Evolutionary conservation across 331 rosid species (phyloP).

Genomic region (Malus hybrid): DNA sequence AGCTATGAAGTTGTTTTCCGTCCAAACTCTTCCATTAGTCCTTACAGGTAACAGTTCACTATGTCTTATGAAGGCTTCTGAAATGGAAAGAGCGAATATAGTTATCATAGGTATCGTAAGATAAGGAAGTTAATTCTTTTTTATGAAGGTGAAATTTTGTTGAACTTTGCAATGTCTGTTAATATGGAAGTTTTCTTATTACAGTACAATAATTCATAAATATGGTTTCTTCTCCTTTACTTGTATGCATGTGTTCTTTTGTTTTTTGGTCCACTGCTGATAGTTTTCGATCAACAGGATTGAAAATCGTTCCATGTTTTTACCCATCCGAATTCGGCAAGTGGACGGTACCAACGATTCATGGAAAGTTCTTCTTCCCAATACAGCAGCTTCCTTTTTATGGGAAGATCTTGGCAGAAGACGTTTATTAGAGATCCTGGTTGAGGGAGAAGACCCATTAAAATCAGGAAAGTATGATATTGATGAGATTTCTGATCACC

Average conservation of each 20-base stretch:
- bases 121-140: background rate
- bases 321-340: constrained; percentile 84
- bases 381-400: constrained; percentile 69
- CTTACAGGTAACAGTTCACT: constrained; percentile 66
- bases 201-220: too few relatives aligned
- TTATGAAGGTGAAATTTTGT: background rate
- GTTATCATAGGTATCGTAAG: background rate
- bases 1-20: constrained; percentile 82
- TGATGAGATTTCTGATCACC: constrained; percentile 82
- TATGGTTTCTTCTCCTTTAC: too few relatives aligned
- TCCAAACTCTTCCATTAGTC: constrained; percentile 64
- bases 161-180: background rate
- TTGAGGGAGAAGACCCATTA: constrained; percentile 63
- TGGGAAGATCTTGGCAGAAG: constrained; percentile 99
- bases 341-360: constrained; percentile 71
- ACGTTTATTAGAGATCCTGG: constrained; percentile 63
- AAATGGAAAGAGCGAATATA: constrained; percentile 1
- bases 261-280: too few relatives aligned
- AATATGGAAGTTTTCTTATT: background rate
- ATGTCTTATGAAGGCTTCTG: background rate
- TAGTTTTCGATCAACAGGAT: too few relatives aligned
- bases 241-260: too few relatives aligned
- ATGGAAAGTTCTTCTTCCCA: constrained; percentile 82
- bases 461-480: constrained; percentile 70
- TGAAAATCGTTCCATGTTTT: constrained; percentile 46